Conservation (phyloP, 1,139 yeast species). For the Yamadazyma dushanensis region DNA sequence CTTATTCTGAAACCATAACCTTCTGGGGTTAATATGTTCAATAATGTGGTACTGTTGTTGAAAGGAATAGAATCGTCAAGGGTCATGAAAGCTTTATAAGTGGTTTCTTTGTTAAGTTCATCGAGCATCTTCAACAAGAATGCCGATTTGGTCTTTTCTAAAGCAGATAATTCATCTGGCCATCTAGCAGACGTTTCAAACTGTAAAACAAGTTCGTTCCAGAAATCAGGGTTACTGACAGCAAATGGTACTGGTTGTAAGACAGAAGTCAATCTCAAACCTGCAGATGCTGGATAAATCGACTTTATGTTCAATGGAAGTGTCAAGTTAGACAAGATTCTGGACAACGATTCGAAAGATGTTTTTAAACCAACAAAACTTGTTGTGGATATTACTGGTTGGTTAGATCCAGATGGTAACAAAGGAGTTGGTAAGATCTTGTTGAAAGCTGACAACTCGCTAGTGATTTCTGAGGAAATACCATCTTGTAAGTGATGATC, state of each 20-base stretch:
- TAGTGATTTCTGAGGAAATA: constrained; percentile 39
- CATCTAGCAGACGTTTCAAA: constrained; percentile 89
- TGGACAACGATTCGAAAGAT: constrained; percentile 68
- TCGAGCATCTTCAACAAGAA: constrained; percentile 76
- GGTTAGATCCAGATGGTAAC: constrained; percentile 53
- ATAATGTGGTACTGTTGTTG: constrained; percentile 55
- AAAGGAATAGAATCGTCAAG: constrained; percentile 70
- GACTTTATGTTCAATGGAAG: constrained; percentile 75
- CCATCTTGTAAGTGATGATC: constrained; percentile 60
- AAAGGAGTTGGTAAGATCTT: constrained; percentile 60
- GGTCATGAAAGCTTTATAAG: constrained; percentile 56
- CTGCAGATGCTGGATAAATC: constrained; percentile 68
- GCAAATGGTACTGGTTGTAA: constrained; percentile 86
- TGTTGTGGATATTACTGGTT: constrained; percentile 49
- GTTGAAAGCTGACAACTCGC: constrained; percentile 46
- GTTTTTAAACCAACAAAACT: constrained; percentile 58
- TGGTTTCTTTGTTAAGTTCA: constrained; percentile 48
- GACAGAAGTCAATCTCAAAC: constrained; percentile 71
- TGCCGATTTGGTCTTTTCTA: constrained; percentile 90
- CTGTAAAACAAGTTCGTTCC: constrained; percentile 78
- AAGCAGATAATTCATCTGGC: constrained; percentile 89
- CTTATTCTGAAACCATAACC: constrained; percentile 82
- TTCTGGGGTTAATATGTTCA: constrained; percentile 76
- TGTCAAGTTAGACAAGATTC: constrained; percentile 50
- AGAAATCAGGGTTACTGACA: constrained; percentile 70